These are phyloP conservation scores for Phytomonas francai DNA, from an alignment of 208 protist species.

Conservation along the genomic window DNA sequence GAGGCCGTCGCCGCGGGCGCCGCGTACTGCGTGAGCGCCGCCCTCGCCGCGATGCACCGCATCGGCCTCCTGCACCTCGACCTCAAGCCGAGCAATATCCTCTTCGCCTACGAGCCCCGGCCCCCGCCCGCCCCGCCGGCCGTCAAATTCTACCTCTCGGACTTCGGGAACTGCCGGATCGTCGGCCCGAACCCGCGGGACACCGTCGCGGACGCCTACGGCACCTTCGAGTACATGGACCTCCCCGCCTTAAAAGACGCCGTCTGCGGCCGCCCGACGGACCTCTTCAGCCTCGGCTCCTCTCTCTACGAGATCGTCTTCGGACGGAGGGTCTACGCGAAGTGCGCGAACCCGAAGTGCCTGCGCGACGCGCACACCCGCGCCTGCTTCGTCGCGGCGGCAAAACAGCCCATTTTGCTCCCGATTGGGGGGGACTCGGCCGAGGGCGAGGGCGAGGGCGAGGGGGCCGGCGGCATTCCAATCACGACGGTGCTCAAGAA, in stretches of 20 bases:
- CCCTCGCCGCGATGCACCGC: conserved; percentile 68
- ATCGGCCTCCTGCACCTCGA: conserved; percentile 79
- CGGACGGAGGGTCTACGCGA: conserved; percentile 58
- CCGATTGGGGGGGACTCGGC: conserved; percentile 8
- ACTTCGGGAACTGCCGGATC: conserved; percentile 84
- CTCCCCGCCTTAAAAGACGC: conserved; percentile 47
- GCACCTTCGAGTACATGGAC: conserved; percentile 89
- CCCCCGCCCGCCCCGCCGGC: conserved; percentile 24
- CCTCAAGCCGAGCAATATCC: conserved; percentile 83
- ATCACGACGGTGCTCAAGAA: not conserved
- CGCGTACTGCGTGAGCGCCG: conserved; percentile 72
- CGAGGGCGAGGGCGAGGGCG: not conserved
- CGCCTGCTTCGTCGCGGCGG: conserved; percentile 59
- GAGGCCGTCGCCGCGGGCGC: conserved; percentile 50
- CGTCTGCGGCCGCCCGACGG: conserved; percentile 63
- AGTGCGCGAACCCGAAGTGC: conserved; percentile 37
- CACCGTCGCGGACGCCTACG: conserved; percentile 44
- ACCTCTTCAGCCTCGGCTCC: conserved; percentile 71
- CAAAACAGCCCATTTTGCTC: conserved; percentile 32
- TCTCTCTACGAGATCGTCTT: conserved; percentile 74
- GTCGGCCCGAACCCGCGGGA: conserved; percentile 37
- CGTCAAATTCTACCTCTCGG: conserved; percentile 79
- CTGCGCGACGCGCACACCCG: conserved; percentile 51
- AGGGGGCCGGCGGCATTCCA: not conserved
- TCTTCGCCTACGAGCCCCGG: conserved; percentile 66